phyloP scores from a whole-genome alignment of 768 basidiomycete genomes.

The Tricholoma bakamatsutake region DNA sequence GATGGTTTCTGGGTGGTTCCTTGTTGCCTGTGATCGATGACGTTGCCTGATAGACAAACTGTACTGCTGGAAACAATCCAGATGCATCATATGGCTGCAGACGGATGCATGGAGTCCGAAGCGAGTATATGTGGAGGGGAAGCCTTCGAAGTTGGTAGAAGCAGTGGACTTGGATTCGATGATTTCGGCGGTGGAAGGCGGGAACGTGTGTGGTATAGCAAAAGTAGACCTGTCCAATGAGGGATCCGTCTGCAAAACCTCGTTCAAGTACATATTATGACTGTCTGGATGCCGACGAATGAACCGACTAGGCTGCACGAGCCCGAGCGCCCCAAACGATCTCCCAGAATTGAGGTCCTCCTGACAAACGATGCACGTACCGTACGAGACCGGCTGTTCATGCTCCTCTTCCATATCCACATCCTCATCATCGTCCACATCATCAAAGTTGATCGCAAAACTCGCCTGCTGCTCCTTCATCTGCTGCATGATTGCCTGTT shows the following conservation, averaged over 20 bases:
- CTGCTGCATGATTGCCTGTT: constrained; percentile 91
- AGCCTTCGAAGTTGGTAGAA: constrained; percentile 63
- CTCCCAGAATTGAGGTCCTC: constrained; percentile 74
- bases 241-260: constrained; percentile 54
- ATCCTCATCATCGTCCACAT: constrained; percentile 63
- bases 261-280: constrained; percentile 60
- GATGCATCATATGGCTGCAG: constrained; percentile 97
- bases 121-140: constrained; percentile 62
- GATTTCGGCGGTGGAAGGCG: constrained; percentile 44
- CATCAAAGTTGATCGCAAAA: constrained; percentile 75
- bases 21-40: constrained; percentile 80
- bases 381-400: constrained; percentile 54
- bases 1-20: constrained; percentile 95
- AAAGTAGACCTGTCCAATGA: constrained; percentile 56
- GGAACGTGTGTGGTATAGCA: constrained; percentile 32
- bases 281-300: constrained; percentile 74
- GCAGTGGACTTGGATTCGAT: constrained; percentile 37
- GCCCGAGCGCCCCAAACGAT: constrained; percentile 80
- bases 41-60: constrained; percentile 81
- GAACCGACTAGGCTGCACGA: constrained; percentile 84
- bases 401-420: constrained; percentile 53
- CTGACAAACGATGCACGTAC: constrained; percentile 98
- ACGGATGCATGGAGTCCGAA: constrained; percentile 86
- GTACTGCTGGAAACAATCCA: constrained; percentile 90
- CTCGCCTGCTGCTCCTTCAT: constrained; percentile 91